phyloP scores from a whole-genome alignment of 2,329 filamentous ascomycete species.

The Fusarium citri region DNA sequence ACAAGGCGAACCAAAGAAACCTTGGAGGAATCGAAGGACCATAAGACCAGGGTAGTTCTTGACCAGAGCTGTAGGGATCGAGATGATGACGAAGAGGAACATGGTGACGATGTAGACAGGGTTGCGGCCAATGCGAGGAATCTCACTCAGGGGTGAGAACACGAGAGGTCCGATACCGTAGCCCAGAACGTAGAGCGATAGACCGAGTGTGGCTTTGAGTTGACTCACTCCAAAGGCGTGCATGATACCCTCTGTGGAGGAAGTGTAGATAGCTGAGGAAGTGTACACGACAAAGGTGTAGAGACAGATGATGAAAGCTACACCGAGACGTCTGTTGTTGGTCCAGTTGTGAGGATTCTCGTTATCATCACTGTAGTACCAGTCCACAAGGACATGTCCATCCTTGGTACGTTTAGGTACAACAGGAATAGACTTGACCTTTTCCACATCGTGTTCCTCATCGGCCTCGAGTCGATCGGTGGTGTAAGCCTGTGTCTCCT shows the following conservation, averaged over 20 bases:
- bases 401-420: constrained; percentile 62
- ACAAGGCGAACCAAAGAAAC: constrained; percentile 74
- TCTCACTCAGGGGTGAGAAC: constrained; percentile 74
- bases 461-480: constrained; percentile 46
- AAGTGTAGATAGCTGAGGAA: constrained; percentile 60
- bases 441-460: constrained; percentile 53
- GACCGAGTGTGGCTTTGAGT: constrained; percentile 65
- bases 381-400: constrained; percentile 64
- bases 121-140: constrained; percentile 74
- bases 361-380: constrained; percentile 66
- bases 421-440: constrained; percentile 61
- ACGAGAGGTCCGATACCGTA: constrained; percentile 73
- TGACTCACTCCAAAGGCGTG: constrained; percentile 63
- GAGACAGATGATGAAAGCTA: constrained; percentile 61
- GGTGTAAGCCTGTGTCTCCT: constrained; percentile 39
- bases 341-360: constrained; percentile 69
- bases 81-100: constrained; percentile 74
- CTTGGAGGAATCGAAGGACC: constrained; percentile 72
- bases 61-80: constrained; percentile 72
- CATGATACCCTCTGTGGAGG: constrained; percentile 61
- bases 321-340: constrained; percentile 54
- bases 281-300: constrained; percentile 72
- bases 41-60: constrained; percentile 72
- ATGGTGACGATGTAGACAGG: constrained; percentile 76
- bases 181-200: constrained; percentile 72